Conservation (phyloP, 805 yeast species). For the Sugiyamaella qingdaonensis region DNA sequence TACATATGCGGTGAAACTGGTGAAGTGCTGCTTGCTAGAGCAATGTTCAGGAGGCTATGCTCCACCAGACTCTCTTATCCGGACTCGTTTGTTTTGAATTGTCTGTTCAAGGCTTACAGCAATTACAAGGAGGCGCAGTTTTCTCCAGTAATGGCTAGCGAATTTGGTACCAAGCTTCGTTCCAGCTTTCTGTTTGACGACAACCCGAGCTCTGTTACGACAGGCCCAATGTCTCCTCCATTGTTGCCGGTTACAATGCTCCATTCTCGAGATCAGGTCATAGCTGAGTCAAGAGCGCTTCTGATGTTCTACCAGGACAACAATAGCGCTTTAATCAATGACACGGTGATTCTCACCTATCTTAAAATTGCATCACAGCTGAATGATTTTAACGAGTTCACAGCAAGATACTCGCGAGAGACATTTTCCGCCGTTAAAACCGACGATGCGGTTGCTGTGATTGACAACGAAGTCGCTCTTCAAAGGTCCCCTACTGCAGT, state of each 20-base stretch:
- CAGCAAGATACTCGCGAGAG: slow-evolving; percentile 33
- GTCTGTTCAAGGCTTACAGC: slow-evolving; percentile 33
- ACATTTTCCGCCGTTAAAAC: slow-evolving; percentile 34
- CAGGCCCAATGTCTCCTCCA: slow-evolving; percentile 46
- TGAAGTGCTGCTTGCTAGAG: slow-evolving; percentile 67
- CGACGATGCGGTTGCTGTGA: slow-evolving; percentile 25
- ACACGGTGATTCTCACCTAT: slow-evolving; percentile 46
- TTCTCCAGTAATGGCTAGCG: slow-evolving; percentile 28
- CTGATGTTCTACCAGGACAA: slow-evolving; percentile 52
- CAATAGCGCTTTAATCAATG: slow-evolving; percentile 42
- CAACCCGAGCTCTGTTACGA: not conserved
- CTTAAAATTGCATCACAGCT: slow-evolving; percentile 44
- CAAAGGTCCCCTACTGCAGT: slow-evolving; percentile 22
- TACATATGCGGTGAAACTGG: slow-evolving; percentile 76
- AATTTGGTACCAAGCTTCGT: slow-evolving; percentile 27
- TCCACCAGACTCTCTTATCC: slow-evolving; percentile 25
- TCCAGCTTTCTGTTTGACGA: slow-evolving; percentile 22
- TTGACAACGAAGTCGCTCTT: slow-evolving; percentile 6
- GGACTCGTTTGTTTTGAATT: slow-evolving; percentile 28
- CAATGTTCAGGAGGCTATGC: slow-evolving; percentile 37
- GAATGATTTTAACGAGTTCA: slow-evolving; percentile 36
- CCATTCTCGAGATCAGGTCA: slow-evolving; percentile 38
- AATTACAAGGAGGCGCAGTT: slow-evolving; percentile 25
- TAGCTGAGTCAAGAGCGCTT: slow-evolving; percentile 76
- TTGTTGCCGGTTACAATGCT: slow-evolving; percentile 59